Conservation (phyloP, 2,329 filamentous ascomycete genomes). For the Apiospora koreana region DNA sequence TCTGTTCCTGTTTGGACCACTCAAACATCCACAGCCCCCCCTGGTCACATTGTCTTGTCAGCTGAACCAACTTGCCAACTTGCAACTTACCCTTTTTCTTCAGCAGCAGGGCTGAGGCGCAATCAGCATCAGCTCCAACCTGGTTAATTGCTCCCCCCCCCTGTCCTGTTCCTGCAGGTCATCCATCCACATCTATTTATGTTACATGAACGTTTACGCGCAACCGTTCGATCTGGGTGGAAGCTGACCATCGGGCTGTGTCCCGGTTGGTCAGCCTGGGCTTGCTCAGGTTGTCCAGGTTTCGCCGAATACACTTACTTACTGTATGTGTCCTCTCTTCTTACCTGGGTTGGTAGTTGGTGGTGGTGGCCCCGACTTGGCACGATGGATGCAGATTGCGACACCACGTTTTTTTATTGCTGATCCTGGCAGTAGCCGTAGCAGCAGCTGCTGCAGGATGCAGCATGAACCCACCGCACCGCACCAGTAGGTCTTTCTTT, state of each 20-base stretch:
- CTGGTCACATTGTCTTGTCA: neutral
- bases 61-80: neutral
- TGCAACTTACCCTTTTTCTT: neutral
- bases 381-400: neutral
- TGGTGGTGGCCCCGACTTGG: neutral
- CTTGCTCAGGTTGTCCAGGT: neutral
- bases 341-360: neutral
- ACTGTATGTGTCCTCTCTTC: neutral
- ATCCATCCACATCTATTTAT: neutral
- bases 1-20: neutral
- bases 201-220: neutral
- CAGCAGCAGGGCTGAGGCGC: neutral
- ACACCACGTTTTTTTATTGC: neutral
- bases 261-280: neutral
- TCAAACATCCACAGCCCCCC: neutral
- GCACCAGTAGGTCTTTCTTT: neutral
- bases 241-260: neutral
- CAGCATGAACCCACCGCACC: too few relatives aligned
- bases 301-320: neutral
- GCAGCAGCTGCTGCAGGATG: neutral
- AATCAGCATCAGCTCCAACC: neutral
- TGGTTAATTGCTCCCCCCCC: neutral
- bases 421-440: neutral
- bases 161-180: neutral
- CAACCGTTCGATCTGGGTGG: neutral